Percentiles rank a stretch among this genome's conserved stretches.
Evolutionary conservation across 495 filamentous ascomycete genomes (phyloP).

Genomic region (Aspergillus sclerotiicarbonarius): DNA sequence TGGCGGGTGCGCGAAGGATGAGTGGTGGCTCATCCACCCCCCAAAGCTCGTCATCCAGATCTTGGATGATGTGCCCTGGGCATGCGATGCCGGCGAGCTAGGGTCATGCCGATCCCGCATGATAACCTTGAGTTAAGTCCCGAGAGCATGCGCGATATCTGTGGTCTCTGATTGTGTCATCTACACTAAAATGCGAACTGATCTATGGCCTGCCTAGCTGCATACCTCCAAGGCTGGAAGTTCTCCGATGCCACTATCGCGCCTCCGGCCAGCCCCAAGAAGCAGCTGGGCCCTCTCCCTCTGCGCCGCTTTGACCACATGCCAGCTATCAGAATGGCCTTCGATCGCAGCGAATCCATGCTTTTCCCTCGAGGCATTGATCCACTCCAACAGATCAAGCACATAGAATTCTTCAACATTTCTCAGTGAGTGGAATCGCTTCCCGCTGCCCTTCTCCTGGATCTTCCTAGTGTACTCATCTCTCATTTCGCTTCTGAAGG

Average conservation of each 20-base stretch:
- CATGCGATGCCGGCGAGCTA: not conserved
- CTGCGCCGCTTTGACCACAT: slow-evolving; percentile 31
- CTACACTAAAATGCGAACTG: slow-evolving; percentile 5
- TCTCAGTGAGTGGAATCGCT: slow-evolving; percentile 54
- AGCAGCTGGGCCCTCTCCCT: slow-evolving; percentile 25
- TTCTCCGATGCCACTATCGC: slow-evolving; percentile 16
- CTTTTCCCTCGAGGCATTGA: slow-evolving; percentile 40
- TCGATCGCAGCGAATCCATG: slow-evolving; percentile 33
- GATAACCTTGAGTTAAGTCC: too few species aligned
- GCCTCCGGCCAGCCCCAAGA: slow-evolving; percentile 7
- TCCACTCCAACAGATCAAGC: slow-evolving; percentile 50
- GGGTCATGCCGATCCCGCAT: too few species aligned
- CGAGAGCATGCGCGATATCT: not conserved
- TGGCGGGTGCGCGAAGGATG: not conserved
- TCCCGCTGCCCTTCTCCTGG: slow-evolving; percentile 45
- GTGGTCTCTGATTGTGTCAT: slow-evolving; percentile 1
- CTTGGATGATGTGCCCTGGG: slow-evolving; percentile 21
- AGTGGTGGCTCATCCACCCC: not conserved
- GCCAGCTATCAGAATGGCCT: slow-evolving; percentile 48
- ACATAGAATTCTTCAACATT: slow-evolving; percentile 56
- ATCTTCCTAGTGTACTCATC: slow-evolving; percentile 49
- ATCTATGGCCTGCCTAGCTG: slow-evolving; percentile 1
- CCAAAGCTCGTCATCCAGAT: slow-evolving; percentile 24
- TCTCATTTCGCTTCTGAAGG: slow-evolving; percentile 45
- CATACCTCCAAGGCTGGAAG: slow-evolving; percentile 13